A percentile compares a stretch with the other conserved stretches of the same genome.
Conservation (phyloP, 2,329 filamentous ascomycete genomes). For the Trichoderma atroviride region DNA sequence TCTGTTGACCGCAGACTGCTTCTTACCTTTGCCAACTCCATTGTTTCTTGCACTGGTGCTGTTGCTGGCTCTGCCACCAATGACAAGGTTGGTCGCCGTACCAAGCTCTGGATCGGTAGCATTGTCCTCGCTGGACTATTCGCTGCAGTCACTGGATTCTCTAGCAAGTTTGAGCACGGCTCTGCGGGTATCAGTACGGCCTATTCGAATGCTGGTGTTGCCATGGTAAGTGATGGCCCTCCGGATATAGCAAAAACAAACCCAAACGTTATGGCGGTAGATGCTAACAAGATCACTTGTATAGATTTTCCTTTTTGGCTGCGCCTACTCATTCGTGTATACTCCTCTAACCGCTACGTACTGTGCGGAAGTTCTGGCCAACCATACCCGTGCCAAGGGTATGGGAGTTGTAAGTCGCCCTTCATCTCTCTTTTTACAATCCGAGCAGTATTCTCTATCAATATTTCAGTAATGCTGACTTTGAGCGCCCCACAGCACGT, state of each 20-base stretch:
- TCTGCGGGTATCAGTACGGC: slow-evolving; percentile 38
- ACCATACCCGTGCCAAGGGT: slow-evolving; percentile 41
- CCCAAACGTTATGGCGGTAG: background rate
- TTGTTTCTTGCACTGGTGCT: slow-evolving; percentile 47
- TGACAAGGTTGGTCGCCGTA: slow-evolving; percentile 41
- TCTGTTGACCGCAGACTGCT: slow-evolving; percentile 53
- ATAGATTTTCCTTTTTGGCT: slow-evolving; percentile 55
- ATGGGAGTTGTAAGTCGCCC: slow-evolving; percentile 37
- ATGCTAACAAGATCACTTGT: slow-evolving; percentile 30
- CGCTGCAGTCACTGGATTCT: slow-evolving; percentile 50
- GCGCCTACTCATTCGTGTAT: slow-evolving; percentile 55
- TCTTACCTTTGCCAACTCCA: slow-evolving; percentile 45
- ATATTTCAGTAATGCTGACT: background rate
- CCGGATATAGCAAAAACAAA: background rate
- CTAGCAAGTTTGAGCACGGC: slow-evolving; percentile 44
- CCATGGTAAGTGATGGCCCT: slow-evolving; percentile 42
- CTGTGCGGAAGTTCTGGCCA: slow-evolving; percentile 40
- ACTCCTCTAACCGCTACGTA: slow-evolving; percentile 49
- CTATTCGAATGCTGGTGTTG: slow-evolving; percentile 49
- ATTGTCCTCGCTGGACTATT: slow-evolving; percentile 51
- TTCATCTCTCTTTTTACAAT: background rate
- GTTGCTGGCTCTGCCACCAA: slow-evolving; percentile 39
- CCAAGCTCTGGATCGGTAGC: slow-evolving; percentile 54
- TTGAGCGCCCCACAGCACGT: slow-evolving; percentile 28
- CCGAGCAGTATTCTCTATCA: too few relatives aligned